phyloP scores from a whole-genome alignment of 495 filamentous ascomycete species.

The Aspergillus conjunctus region DNA sequence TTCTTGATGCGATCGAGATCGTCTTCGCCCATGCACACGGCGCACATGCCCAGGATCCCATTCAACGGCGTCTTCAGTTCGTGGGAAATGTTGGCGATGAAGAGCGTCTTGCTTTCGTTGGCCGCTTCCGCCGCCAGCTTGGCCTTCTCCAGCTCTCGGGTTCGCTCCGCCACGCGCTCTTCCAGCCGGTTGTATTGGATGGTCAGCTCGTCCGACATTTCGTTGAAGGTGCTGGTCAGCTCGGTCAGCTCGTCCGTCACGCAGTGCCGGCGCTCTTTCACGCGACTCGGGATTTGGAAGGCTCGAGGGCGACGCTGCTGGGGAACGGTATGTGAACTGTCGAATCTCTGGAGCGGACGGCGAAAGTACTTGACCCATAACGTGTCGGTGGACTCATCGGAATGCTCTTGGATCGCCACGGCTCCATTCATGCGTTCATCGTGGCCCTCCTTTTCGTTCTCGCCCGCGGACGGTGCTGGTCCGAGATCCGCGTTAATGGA shows the following conservation, averaged over 20 bases:
- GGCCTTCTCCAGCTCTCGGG: constrained; percentile 79
- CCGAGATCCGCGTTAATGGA: constrained; percentile 60
- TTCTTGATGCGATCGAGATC: constrained; percentile 74
- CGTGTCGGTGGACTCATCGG: constrained; percentile 4
- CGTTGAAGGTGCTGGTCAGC: constrained; percentile 84
- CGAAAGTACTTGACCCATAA: constrained; percentile 5
- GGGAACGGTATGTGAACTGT: constrained; percentile 13
- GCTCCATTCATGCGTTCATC: background rate
- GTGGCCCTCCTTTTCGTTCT: background rate
- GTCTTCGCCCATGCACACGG: constrained; percentile 88
- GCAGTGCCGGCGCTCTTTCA: constrained; percentile 70
- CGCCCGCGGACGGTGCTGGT: constrained; percentile 28
- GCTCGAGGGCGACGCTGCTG: constrained; percentile 9
- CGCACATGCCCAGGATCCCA: constrained; percentile 90
- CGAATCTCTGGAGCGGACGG: constrained; percentile 9
- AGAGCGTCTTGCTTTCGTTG: constrained; percentile 92
- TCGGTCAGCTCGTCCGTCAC: constrained; percentile 88
- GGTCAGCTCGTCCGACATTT: constrained; percentile 87
- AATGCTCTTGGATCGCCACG: background rate
- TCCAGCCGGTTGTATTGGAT: constrained; percentile 84
- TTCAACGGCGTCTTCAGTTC: constrained; percentile 92
- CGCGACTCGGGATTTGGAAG: constrained; percentile 83
- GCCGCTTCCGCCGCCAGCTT: constrained; percentile 90
- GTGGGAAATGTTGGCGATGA: constrained; percentile 95
- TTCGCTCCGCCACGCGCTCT: constrained; percentile 80